Evolutionary conservation across 73 alveolate genomes (phyloP).

Genomic region (Paramecium sexaurelia): DNA sequence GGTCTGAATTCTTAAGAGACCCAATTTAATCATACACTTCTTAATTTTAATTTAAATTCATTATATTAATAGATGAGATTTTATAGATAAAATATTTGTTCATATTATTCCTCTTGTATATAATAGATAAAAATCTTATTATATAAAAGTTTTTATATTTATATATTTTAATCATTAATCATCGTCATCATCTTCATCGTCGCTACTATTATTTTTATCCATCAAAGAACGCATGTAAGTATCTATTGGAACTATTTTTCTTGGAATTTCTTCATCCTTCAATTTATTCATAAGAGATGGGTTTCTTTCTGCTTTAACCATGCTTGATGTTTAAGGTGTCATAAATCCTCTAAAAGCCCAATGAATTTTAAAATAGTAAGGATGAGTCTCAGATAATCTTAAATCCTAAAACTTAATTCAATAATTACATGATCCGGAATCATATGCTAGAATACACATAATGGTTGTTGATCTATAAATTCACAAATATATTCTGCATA

Average conservation of each 20-base stretch:
- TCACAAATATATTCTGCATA: conserved; percentile 47
- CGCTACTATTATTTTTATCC: background rate
- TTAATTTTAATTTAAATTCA: background rate
- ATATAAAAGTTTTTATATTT: too few relatives aligned
- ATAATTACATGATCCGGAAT: conserved; percentile 10
- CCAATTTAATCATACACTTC: background rate
- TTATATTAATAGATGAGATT: background rate
- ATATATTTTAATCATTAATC: background rate
- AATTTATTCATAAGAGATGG: background rate
- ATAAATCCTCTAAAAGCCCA: conserved; percentile 52
- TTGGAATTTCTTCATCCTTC: background rate
- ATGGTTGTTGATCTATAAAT: conserved; percentile 50
- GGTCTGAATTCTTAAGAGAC: background rate
- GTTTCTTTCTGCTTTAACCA: background rate
- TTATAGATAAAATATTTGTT: too few relatives aligned
- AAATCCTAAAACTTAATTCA: background rate
- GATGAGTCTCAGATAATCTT: conserved; percentile 27
- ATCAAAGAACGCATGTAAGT: background rate
- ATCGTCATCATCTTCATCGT: background rate
- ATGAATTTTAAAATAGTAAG: conserved; percentile 37
- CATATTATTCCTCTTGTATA: too few relatives aligned
- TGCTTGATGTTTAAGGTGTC: background rate
- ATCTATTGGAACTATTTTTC: background rate
- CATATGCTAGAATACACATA: conserved; percentile 13
- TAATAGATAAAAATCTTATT: too few relatives aligned